phyloP scores from a whole-genome alignment of 2,329 filamentous ascomycete species.

The Spiromastix sp. region DNA sequence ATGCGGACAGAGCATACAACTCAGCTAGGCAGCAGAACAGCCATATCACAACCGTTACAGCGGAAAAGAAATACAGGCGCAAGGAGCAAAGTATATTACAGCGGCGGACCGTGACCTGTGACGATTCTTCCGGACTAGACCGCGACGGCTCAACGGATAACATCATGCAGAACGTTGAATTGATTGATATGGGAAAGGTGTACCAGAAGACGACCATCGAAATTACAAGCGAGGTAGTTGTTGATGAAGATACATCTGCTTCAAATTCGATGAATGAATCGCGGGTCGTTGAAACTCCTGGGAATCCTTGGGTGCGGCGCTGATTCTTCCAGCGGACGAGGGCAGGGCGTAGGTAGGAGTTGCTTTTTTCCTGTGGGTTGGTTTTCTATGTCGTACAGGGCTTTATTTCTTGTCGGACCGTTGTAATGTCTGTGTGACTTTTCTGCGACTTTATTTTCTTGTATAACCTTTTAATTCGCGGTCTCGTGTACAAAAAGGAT shows the following conservation, averaged over 20 bases:
- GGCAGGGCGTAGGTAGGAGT: neutral
- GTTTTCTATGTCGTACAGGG: too few species aligned
- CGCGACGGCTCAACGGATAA: conserved; percentile 38
- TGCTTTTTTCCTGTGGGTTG: neutral
- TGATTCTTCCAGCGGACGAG: neutral
- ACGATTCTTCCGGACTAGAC: conserved; percentile 8
- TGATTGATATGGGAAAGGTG: conserved; percentile 28
- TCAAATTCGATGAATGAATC: conserved; percentile 6
- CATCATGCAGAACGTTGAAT: conserved; percentile 27
- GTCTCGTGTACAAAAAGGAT: too few species aligned
- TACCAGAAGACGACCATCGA: conserved; percentile 36
- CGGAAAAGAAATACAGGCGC: conserved; percentile 5
- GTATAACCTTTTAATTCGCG: too few species aligned
- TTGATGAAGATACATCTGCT: conserved; percentile 11
- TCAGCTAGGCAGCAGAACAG: conserved; percentile 6
- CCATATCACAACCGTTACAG: conserved; percentile 10
- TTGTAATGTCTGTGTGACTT: too few species aligned
- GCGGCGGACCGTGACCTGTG: neutral
- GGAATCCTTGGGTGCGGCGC: neutral
- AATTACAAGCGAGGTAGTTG: conserved; percentile 27
- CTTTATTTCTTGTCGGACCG: too few species aligned
- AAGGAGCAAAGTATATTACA: conserved; percentile 4
- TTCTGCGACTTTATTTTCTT: too few species aligned
- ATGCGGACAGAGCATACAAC: conserved; percentile 21
- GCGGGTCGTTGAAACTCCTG: neutral